Evolutionary conservation across 2,329 filamentous ascomycete species (phyloP).

Genomic region (Ambrosiella beaveri): DNA sequence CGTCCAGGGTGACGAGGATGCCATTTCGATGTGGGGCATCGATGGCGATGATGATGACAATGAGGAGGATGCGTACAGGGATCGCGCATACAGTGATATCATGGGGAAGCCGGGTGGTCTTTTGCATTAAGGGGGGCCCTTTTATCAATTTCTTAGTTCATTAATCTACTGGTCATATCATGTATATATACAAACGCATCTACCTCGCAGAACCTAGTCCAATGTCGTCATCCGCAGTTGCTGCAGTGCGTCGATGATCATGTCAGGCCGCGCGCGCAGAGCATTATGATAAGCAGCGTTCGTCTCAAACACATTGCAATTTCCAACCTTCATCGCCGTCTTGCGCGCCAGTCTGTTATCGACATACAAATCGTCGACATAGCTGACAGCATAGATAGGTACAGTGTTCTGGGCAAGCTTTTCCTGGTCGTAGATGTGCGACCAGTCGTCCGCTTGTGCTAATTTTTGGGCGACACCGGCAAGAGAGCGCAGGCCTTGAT

Average conservation of each 20-base stretch:
- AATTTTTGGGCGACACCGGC: conserved; percentile 52
- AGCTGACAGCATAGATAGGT: conserved; percentile 72
- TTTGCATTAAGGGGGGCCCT: conserved; percentile 1
- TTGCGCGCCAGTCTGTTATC: conserved; percentile 56
- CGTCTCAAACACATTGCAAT: conserved; percentile 66
- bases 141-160: neutral
- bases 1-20: conserved; percentile 41
- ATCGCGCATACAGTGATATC: conserved; percentile 11
- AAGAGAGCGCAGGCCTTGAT: conserved; percentile 55
- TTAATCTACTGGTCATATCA: neutral
- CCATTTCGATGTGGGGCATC: conserved; percentile 40
- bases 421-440: conserved; percentile 54
- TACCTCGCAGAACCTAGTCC: conserved; percentile 3
- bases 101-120: conserved; percentile 12
- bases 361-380: conserved; percentile 84
- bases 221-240: conserved; percentile 28
- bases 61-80: conserved; percentile 14
- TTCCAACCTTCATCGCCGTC: conserved; percentile 58
- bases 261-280: conserved; percentile 52
- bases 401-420: conserved; percentile 62
- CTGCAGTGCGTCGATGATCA: conserved; percentile 42
- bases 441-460: conserved; percentile 53
- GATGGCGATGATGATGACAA: conserved; percentile 22
- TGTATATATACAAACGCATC: neutral
- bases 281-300: conserved; percentile 82